phyloP scores from a whole-genome alignment of 2,329 filamentous ascomycete species.

The Ceratocystis cacaofunesta region DNA sequence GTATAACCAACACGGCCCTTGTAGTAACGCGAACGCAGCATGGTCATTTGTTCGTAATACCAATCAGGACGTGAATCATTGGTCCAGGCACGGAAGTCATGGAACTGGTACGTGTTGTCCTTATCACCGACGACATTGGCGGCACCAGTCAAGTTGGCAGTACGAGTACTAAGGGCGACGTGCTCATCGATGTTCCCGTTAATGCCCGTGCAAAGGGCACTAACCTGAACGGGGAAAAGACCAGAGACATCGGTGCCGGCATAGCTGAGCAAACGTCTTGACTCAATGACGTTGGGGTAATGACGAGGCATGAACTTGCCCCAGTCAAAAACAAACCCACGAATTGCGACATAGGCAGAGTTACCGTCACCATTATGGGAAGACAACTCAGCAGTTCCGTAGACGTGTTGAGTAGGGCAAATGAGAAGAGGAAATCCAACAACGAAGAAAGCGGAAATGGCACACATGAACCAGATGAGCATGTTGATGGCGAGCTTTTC shows the following conservation, averaged over 20 bases:
- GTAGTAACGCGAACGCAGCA: slow-evolving; percentile 62
- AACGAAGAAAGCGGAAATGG: slow-evolving; percentile 71
- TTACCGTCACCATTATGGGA: slow-evolving; percentile 56
- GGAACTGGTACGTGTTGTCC: slow-evolving; percentile 66
- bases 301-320: slow-evolving; percentile 58
- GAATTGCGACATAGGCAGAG: slow-evolving; percentile 61
- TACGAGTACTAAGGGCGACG: slow-evolving; percentile 74
- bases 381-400: slow-evolving; percentile 60
- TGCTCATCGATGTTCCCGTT: slow-evolving; percentile 48
- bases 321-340: slow-evolving; percentile 79
- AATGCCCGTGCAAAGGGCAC: slow-evolving; percentile 70
- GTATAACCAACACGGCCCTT: slow-evolving; percentile 83
- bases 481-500: slow-evolving; percentile 98
- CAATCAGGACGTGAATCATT: slow-evolving; percentile 77
- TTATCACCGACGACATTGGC: slow-evolving; percentile 47
- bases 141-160: slow-evolving; percentile 57
- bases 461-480: slow-evolving; percentile 82
- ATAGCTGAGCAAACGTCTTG: slow-evolving; percentile 53
- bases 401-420: slow-evolving; percentile 84
- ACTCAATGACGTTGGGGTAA: slow-evolving; percentile 51
- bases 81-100: slow-evolving; percentile 79
- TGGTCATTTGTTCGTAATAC: slow-evolving; percentile 79
- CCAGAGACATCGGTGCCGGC: slow-evolving; percentile 74
- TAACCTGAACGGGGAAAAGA: slow-evolving; percentile 89
- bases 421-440: slow-evolving; percentile 74